Conservation (phyloP, 2,329 filamentous ascomycete genomes). For the Cladophialophora carrionii region DNA sequence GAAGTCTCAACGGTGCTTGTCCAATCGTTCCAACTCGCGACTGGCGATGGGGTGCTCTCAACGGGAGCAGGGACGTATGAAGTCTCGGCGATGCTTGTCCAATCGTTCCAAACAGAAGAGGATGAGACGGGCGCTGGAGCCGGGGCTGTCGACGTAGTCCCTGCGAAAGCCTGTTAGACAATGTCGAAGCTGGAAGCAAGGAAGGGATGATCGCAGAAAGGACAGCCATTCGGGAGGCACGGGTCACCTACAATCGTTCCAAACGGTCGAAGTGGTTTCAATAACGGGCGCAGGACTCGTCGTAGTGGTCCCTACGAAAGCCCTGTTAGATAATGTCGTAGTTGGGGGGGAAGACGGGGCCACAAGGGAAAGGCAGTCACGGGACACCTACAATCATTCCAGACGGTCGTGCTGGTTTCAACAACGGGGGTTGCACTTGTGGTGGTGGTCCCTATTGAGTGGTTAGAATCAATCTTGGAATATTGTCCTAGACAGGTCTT, state of each 20-base stretch:
- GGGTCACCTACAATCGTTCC: constrained; percentile 20
- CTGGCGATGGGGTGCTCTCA: background rate
- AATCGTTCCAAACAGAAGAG: constrained; percentile 16
- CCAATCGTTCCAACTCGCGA: no score
- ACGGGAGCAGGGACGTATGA: constrained; percentile 11
- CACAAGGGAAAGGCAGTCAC: no score
- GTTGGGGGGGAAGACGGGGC: no score
- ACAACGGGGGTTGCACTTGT: background rate
- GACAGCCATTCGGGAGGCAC: background rate
- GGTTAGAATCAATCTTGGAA: background rate
- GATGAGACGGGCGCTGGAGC: constrained; percentile 19
- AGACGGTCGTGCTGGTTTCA: background rate
- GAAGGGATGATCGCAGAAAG: no score
- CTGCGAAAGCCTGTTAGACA: background rate
- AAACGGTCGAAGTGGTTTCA: constrained; percentile 6
- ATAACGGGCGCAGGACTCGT: background rate
- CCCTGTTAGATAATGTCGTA: no score
- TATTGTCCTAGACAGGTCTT: background rate
- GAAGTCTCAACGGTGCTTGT: constrained; percentile 2
- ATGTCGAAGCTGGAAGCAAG: no score
- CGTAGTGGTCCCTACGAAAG: background rate
- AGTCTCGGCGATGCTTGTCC: constrained; percentile 8
- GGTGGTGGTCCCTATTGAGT: background rate
- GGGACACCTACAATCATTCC: background rate
- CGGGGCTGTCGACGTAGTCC: constrained; percentile 21